Evolutionary conservation across 768 basidiomycete species (phyloP).

Genomic region (Hygrocybe coccinea): DNA sequence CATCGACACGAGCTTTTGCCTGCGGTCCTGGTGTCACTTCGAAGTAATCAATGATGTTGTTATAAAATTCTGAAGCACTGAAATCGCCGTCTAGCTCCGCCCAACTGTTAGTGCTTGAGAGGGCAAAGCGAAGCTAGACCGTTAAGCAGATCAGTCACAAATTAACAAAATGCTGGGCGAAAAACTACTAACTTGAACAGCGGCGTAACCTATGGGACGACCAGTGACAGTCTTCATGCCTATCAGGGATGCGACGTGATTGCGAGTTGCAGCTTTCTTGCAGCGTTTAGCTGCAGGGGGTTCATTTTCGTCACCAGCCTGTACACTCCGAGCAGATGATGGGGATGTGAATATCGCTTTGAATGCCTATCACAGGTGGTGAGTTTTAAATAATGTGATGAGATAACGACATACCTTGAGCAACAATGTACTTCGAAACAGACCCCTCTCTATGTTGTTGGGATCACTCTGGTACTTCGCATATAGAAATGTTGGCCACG

Average conservation of each 20-base stretch:
- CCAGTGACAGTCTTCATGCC: constrained; percentile 2
- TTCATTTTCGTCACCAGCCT: neutral
- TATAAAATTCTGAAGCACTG: neutral
- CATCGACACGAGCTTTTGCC: neutral
- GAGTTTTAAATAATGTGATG: neutral
- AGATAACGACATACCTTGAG: constrained; percentile 11
- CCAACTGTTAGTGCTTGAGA: too few species aligned
- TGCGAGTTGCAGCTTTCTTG: neutral
- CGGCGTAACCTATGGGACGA: constrained; percentile 2
- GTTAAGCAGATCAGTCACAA: too few species aligned
- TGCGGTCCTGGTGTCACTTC: neutral
- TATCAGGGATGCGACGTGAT: constrained; percentile 2
- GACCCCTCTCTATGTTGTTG: constrained; percentile 10
- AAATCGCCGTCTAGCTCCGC: neutral
- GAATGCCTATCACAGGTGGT: constrained; percentile 14
- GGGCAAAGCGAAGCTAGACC: too few species aligned
- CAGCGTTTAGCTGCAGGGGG: neutral
- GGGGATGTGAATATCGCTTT: constrained; percentile 19
- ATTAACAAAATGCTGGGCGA: too few species aligned
- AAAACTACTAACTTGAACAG: constrained; percentile 1
- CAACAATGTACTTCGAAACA: constrained; percentile 16
- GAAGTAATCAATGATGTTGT: neutral
- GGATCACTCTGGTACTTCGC: constrained; percentile 6
- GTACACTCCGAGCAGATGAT: constrained; percentile 5
- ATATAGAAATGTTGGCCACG: constrained; percentile 20